Evolutionary conservation across 345 rosid species (phyloP).

Genomic region (Rhizophora mangle): DNA sequence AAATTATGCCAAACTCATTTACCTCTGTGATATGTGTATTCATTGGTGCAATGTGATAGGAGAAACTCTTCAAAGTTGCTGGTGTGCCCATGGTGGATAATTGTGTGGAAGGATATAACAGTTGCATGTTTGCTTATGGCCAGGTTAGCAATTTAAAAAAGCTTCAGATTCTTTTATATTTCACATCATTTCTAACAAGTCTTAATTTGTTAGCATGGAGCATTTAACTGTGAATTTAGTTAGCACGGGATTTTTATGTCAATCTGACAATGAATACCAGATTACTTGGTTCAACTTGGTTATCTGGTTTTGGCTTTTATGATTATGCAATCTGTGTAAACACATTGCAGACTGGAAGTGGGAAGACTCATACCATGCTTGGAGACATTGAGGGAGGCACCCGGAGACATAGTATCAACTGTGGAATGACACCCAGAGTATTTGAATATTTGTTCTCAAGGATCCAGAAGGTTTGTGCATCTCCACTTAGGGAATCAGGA

Average conservation of each 20-base stretch:
- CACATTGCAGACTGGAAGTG: conserved; percentile 86
- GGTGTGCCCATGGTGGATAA: conserved; percentile 98
- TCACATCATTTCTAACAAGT: no score
- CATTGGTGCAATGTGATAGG: conserved; percentile 42
- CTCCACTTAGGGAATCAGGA: neutral
- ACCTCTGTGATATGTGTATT: conserved; percentile 7
- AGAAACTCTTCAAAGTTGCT: conserved; percentile 81
- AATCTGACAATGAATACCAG: no score
- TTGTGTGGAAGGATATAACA: conserved; percentile 91
- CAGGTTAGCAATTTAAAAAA: conserved; percentile 50
- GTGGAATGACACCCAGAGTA: conserved; percentile 97
- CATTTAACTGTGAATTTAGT: neutral
- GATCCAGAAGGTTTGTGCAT: conserved; percentile 72
- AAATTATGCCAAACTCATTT: neutral
- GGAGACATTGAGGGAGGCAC: conserved; percentile 98
- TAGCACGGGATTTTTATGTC: neutral
- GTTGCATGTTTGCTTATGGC: conserved; percentile 99
- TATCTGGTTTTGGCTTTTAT: neutral
- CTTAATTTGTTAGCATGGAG: neutral
- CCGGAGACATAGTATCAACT: conserved; percentile 86
- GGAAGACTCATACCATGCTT: conserved; percentile 99
- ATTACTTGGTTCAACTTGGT: neutral
- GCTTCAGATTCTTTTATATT: neutral
- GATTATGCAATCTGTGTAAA: neutral
- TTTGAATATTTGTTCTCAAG: conserved; percentile 85